Percentiles rank a stretch among this genome's conserved stretches.
Conservation (phyloP, 768 basidiomycete genomes). For the Lepiota venenata region DNA sequence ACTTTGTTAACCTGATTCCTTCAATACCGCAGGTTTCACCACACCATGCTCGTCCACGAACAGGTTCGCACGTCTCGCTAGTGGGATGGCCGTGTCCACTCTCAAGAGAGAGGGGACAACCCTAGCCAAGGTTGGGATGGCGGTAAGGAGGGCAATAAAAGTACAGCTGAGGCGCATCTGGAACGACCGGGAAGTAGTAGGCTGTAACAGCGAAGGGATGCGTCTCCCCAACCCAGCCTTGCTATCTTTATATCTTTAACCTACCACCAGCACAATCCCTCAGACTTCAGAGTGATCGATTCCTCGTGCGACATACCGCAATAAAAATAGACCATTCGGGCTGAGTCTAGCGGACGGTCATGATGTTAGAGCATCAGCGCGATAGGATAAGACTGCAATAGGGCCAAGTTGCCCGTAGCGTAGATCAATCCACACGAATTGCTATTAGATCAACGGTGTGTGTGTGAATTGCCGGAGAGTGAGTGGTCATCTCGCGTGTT, state of each 20-base stretch:
- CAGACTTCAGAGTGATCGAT: background rate
- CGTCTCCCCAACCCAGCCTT: background rate
- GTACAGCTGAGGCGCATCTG: constrained; percentile 6
- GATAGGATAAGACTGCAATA: background rate
- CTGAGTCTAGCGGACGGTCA: background rate
- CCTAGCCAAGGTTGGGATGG: constrained; percentile 9
- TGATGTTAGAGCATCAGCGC: background rate
- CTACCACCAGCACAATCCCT: background rate
- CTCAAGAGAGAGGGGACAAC: constrained; percentile 14
- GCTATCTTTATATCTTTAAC: constrained; percentile 1
- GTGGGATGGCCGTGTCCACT: constrained; percentile 20
- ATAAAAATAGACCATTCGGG: background rate
- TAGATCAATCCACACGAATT: background rate
- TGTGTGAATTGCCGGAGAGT: constrained; percentile 1
- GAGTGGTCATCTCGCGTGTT: background rate
- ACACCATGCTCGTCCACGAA: constrained; percentile 21
- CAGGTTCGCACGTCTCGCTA: constrained; percentile 21
- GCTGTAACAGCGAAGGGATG: background rate
- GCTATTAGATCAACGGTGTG: background rate
- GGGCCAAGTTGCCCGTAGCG: background rate
- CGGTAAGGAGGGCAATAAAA: constrained; percentile 6
- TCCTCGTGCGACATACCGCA: background rate
- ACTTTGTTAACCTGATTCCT: constrained; percentile 19
- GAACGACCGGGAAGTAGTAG: background rate
- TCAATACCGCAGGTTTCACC: constrained; percentile 20